These are phyloP conservation scores for Chloranthus sessilifolius DNA, from an alignment of 164 flowering plant species.

Conservation along the genomic window DNA sequence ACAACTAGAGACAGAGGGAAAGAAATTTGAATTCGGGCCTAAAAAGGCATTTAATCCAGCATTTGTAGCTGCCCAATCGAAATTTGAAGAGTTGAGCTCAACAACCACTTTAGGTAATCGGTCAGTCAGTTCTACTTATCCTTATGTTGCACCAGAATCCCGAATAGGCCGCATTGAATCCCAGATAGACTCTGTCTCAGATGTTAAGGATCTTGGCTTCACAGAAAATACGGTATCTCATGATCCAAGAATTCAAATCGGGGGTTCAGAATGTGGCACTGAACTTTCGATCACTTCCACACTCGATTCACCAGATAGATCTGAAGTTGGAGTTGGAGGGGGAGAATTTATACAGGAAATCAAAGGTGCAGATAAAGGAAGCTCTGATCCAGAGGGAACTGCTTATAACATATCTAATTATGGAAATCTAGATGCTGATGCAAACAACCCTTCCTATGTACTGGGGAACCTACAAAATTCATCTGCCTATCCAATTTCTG, in stretches of 20 bases:
- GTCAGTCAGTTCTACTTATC: slow-evolving; percentile 29
- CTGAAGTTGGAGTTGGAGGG: slow-evolving; percentile 32
- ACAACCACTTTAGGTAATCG: slow-evolving; percentile 28
- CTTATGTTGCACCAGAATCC: slow-evolving; percentile 33
- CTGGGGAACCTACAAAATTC: slow-evolving; percentile 10
- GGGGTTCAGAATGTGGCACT: slow-evolving; percentile 79
- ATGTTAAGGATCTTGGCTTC: slow-evolving; percentile 26
- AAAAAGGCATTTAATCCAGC: slow-evolving; percentile 61
- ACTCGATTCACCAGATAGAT: slow-evolving; percentile 72
- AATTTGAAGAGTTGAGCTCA: slow-evolving; percentile 69
- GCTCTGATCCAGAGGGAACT: slow-evolving; percentile 5
- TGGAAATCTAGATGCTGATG: slow-evolving; percentile 15
- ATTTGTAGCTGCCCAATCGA: slow-evolving; percentile 69
- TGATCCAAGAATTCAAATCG: slow-evolving; percentile 31
- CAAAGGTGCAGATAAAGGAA: slow-evolving; percentile 2
- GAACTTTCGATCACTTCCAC: slow-evolving; percentile 80
- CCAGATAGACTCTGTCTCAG: slow-evolving; percentile 19
- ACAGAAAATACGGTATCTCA: slow-evolving; percentile 27
- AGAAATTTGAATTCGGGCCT: slow-evolving; percentile 41
- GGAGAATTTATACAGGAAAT: background rate
- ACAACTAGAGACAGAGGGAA: slow-evolving; percentile 45
- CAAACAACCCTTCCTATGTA: slow-evolving; percentile 10
- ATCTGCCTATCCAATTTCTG: slow-evolving; percentile 14
- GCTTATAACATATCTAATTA: slow-evolving; percentile 5
- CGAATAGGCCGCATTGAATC: slow-evolving; percentile 28